Evolutionary conservation across 805 yeast genomes (phyloP), one percentile per base, ranked within the genome.

Genomic region (Wickerhamomyces bovis): DNA sequence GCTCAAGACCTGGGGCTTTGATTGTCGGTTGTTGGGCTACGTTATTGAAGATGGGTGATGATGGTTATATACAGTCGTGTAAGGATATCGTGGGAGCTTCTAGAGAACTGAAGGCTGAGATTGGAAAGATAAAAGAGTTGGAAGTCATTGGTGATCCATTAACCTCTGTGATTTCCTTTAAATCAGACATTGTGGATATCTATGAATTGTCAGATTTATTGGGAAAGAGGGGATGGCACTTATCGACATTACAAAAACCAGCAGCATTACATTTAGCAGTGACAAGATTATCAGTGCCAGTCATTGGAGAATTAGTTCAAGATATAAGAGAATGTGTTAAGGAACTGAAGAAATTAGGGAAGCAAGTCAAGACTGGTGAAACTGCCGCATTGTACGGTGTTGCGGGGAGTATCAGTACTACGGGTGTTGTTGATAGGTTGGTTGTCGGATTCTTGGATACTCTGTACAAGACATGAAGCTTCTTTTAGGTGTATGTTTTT

Each of bases 21-120:
- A 85, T 89, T 75, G 98, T 85, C n/a, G 98, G 97, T 0, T 90
- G 98, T 64, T 94, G 98, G 97, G 95, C 97, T 0, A 89, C 97
- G 0, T 68, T 92, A 75, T 68, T 92, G 40, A 74, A 76, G 52
- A 73, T 90, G 46, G 99, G 99, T 36, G 80, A 78, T 46, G 77
- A 78, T n/a, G 98, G 98, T 1, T 92, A 92, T 64, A 72, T 65
- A 6, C 62, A 81, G 50, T 75, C 83, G 2, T 83, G 96, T 52
- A 66, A 63, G 46, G 80, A 78, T 12, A 90, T 92, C 43, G 80
- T 89, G 7, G 55, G 65, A 8, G 78, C 90, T 4, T 80, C 95
- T 2, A 73, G 78, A 59, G 65, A 68, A 45, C 68, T 89, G 55
- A 81, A 77, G 54, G 48, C 58, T 2, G 69, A 77, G 13, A 70